Conservation (phyloP, 1,284 basidiomycete species). For the Ustilago hordei region DNA sequence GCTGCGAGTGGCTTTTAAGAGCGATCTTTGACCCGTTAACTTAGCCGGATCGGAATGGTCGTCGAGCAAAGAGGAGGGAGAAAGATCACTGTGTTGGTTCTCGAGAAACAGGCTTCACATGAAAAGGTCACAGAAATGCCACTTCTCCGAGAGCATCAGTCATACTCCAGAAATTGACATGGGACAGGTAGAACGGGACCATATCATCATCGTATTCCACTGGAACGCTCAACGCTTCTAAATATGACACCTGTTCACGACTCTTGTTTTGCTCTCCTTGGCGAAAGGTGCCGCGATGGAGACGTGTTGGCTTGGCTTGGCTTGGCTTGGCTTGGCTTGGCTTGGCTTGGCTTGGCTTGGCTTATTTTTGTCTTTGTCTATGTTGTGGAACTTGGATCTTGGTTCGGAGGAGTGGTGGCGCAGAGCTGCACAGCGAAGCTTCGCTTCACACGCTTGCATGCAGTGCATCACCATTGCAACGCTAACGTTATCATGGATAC, state of each 20-base stretch:
- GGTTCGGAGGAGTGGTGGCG: neutral
- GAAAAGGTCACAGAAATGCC: neutral
- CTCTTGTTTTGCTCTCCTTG: neutral
- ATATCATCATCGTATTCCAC: neutral
- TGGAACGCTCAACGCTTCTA: no score
- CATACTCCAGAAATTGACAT: neutral
- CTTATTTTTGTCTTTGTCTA: neutral
- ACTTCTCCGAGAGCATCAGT: neutral
- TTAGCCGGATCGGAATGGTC: neutral
- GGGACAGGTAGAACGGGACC: neutral
- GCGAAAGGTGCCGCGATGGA: neutral
- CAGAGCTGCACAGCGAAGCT: neutral
- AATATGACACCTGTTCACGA: neutral
- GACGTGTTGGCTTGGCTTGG: no score
- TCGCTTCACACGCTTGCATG: slow-evolving; percentile 5
- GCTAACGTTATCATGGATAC: neutral
- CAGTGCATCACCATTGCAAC: neutral
- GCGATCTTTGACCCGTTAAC: neutral
- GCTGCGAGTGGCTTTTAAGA: neutral
- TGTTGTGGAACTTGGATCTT: neutral
- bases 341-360: neutral
- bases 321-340: neutral
- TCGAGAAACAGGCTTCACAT: neutral
- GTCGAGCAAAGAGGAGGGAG: neutral
- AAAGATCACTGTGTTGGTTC: neutral